These are phyloP conservation scores for Eucommia ulmoides DNA, from an alignment of 257 asterid species.

Conservation along the genomic window DNA sequence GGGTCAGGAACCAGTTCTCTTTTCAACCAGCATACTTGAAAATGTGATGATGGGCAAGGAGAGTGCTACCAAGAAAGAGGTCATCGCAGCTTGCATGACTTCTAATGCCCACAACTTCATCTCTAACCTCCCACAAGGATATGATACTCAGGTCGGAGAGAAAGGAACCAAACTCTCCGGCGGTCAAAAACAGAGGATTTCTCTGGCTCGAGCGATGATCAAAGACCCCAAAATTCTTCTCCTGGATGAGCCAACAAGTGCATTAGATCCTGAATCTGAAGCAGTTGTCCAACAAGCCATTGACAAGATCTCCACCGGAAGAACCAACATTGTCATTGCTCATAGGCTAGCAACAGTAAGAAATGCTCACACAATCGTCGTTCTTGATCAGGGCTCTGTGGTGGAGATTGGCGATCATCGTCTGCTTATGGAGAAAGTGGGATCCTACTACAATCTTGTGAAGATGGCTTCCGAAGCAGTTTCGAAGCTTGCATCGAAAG, in stretches of 20 bases:
- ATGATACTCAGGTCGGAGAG: conserved; percentile 82
- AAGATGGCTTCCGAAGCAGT: conserved; percentile 58
- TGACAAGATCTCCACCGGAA: conserved; percentile 49
- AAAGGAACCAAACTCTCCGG: conserved; percentile 75
- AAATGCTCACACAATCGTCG: conserved; percentile 53
- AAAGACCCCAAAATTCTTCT: conserved; percentile 66
- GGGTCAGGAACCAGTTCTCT: conserved; percentile 80
- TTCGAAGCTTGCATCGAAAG: conserved; percentile 20
- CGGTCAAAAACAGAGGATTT: conserved; percentile 80
- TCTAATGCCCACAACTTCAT: conserved; percentile 69
- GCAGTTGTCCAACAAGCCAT: conserved; percentile 61
- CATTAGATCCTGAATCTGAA: conserved; percentile 67
- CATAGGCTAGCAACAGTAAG: conserved; percentile 69
- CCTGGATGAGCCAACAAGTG: conserved; percentile 85
- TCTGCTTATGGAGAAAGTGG: conserved; percentile 47
- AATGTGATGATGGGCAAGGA: conserved; percentile 76
- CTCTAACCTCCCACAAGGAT: conserved; percentile 55
- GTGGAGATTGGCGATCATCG: conserved; percentile 59
- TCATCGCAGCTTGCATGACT: conserved; percentile 45
- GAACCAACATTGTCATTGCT: conserved; percentile 68
- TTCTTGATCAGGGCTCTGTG: conserved; percentile 56
- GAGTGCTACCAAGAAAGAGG: conserved; percentile 61
- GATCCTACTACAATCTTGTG: conserved; percentile 52
- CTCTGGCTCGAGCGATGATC: conserved; percentile 78
- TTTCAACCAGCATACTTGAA: conserved; percentile 61